Percentiles rank a stretch among this genome's conserved stretches.
phyloP scores from a whole-genome alignment of 257 asterid genomes.

The Coffea canephora region DNA sequence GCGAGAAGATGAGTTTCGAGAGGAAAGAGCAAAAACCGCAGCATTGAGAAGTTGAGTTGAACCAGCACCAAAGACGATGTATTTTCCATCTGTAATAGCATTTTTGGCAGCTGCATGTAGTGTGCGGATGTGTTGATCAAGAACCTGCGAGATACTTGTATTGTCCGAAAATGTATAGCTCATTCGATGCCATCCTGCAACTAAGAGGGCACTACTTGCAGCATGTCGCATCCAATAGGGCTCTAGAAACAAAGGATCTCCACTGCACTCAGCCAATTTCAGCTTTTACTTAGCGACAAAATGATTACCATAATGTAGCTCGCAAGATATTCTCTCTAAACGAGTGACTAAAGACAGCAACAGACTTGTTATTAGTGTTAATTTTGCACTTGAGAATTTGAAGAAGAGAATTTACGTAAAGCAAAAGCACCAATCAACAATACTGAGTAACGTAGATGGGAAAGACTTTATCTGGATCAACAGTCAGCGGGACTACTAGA shows the following conservation, averaged over 20 bases:
- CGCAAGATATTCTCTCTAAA: not conserved
- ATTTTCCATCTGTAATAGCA: slow-evolving; percentile 48
- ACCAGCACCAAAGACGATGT: slow-evolving; percentile 61
- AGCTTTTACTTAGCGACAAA: not conserved
- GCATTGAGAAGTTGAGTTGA: slow-evolving; percentile 70
- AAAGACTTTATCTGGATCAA: not conserved
- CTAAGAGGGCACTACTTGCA: slow-evolving; percentile 46
- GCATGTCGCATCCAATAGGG: slow-evolving; percentile 40
- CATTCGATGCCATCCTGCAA: slow-evolving; percentile 89
- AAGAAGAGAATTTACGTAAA: not conserved
- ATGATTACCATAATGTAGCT: not conserved
- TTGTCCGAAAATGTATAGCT: slow-evolving; percentile 37
- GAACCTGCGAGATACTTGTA: slow-evolving; percentile 36
- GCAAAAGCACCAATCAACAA: not conserved
- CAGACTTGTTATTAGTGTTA: too few species aligned
- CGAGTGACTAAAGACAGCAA: not conserved
- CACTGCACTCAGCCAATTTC: slow-evolving; percentile 26
- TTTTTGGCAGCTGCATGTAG: slow-evolving; percentile 47
- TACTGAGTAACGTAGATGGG: not conserved
- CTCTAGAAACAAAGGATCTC: slow-evolving; percentile 36
- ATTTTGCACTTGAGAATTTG: not conserved
- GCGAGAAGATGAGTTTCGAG: slow-evolving; percentile 39
- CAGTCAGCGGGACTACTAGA: not conserved
- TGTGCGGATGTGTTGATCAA: slow-evolving; percentile 36
- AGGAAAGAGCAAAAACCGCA: slow-evolving; percentile 69